Conservation (phyloP, 2,329 filamentous ascomycete genomes). For the Claviceps digitariae region DNA sequence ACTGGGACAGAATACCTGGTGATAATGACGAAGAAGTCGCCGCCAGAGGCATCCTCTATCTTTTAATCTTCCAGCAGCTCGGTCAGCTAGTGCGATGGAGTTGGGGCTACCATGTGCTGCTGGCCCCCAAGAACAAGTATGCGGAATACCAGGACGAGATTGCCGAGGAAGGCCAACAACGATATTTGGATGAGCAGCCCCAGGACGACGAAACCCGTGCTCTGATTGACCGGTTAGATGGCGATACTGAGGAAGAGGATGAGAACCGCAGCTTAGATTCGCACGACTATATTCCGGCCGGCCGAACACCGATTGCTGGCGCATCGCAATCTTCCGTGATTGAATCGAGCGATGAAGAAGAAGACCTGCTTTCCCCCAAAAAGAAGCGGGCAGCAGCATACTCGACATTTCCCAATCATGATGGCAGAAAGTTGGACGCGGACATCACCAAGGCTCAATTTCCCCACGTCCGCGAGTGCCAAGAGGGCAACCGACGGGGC, state of each 20-base stretch:
- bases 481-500: constrained; percentile 22
- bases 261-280: constrained; percentile 28
- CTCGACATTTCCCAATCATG: constrained; percentile 12
- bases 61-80: constrained; percentile 94
- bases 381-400: constrained; percentile 16
- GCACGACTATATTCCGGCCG: constrained; percentile 38
- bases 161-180: constrained; percentile 46
- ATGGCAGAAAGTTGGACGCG: constrained; percentile 17
- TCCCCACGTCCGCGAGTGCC: constrained; percentile 37
- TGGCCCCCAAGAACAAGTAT: constrained; percentile 72
- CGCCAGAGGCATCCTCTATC: constrained; percentile 84
- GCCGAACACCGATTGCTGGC: constrained; percentile 38
- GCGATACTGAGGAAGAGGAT: constrained; percentile 25
- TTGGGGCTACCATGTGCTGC: constrained; percentile 89
- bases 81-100: constrained; percentile 94
- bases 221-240: constrained; percentile 26
- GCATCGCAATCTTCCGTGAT: constrained; percentile 35
- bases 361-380: constrained; percentile 15
- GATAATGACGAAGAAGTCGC: constrained; percentile 94
- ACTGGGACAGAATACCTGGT: constrained; percentile 82
- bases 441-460: constrained; percentile 46
- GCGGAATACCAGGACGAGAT: constrained; percentile 45
- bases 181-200: constrained; percentile 28
- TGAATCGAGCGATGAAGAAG: constrained; percentile 35
- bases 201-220: constrained; percentile 30